phyloP scores from a whole-genome alignment of 164 flowering plant genomes.

The Euptelea pleiosperma region DNA sequence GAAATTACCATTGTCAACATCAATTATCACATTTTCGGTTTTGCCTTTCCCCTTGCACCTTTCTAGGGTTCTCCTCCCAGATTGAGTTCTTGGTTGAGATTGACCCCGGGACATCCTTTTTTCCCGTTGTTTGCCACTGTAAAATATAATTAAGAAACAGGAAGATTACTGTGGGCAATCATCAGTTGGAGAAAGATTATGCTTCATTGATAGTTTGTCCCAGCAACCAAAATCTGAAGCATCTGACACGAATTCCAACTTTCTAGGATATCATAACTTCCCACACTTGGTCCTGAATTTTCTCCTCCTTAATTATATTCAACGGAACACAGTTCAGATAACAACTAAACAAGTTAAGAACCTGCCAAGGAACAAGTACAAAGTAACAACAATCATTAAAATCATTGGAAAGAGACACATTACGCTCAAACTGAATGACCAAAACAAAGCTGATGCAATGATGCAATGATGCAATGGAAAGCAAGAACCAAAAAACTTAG shows the following conservation, averaged over 20 bases:
- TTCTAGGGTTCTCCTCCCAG: conserved; percentile 23
- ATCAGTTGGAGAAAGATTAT: no score
- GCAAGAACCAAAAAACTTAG: no score
- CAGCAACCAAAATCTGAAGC: no score
- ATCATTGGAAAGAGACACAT: neutral
- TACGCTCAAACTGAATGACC: neutral
- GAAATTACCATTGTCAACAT: conserved; percentile 33
- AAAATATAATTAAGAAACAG: neutral
- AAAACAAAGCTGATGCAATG: no score
- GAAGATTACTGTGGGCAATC: neutral
- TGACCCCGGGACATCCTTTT: conserved; percentile 23
- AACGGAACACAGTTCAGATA: neutral
- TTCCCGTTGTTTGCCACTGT: conserved; percentile 1
- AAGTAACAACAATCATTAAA: neutral
- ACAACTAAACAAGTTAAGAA: neutral
- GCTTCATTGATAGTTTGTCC: no score
- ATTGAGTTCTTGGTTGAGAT: conserved; percentile 21
- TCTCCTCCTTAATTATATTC: neutral
- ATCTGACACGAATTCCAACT: no score
- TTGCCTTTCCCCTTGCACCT: conserved; percentile 29
- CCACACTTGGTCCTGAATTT: neutral
- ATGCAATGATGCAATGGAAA: no score
- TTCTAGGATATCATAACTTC: neutral
- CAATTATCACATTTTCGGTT: conserved; percentile 18
- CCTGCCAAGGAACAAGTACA: neutral